Percentiles rank a stretch among this genome's conserved stretches.
Conservation (phyloP, 345 rosid species). For the Aquilaria yunnanensis region DNA sequence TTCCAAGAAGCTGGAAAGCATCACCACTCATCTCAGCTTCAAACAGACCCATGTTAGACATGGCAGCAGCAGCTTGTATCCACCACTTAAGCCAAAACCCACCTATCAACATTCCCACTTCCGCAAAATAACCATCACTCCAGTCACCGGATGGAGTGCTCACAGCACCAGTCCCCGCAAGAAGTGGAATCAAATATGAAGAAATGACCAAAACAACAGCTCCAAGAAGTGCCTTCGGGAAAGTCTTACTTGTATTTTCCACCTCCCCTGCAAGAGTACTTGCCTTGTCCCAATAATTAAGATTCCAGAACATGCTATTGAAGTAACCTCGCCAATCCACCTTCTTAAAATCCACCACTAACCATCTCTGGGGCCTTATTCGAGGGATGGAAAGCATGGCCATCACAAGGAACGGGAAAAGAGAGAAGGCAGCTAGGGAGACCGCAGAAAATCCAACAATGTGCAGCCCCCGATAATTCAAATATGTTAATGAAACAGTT, state of each 20-base stretch:
- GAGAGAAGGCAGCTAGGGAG: conserved; percentile 61
- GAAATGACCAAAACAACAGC: conserved; percentile 71
- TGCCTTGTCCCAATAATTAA: conserved; percentile 95
- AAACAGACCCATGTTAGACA: conserved; percentile 91
- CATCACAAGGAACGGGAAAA: conserved; percentile 75
- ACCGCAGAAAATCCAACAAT: conserved; percentile 85
- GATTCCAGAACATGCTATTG: conserved; percentile 93
- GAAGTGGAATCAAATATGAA: conserved; percentile 73
- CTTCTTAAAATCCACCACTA: conserved; percentile 50
- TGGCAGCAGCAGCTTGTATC: conserved; percentile 93
- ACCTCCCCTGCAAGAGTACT: conserved; percentile 96
- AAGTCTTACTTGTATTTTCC: conserved; percentile 68
- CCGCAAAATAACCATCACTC: conserved; percentile 93
- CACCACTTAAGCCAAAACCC: conserved; percentile 87
- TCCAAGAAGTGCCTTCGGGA: conserved; percentile 80
- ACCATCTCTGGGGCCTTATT: conserved; percentile 62
- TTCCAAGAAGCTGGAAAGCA: conserved; percentile 91
- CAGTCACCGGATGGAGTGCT: conserved; percentile 47
- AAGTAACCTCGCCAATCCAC: conserved; percentile 89
- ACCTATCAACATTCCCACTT: conserved; percentile 85
- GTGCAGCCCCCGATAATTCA: conserved; percentile 84
- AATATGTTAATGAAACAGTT: conserved; percentile 65
- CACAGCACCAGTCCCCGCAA: conserved; percentile 79
- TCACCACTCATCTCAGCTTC: conserved; percentile 97
- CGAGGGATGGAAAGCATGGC: conserved; percentile 57